phyloP scores from a whole-genome alignment of 768 basidiomycete genomes.

The Lentinus brumalis region DNA sequence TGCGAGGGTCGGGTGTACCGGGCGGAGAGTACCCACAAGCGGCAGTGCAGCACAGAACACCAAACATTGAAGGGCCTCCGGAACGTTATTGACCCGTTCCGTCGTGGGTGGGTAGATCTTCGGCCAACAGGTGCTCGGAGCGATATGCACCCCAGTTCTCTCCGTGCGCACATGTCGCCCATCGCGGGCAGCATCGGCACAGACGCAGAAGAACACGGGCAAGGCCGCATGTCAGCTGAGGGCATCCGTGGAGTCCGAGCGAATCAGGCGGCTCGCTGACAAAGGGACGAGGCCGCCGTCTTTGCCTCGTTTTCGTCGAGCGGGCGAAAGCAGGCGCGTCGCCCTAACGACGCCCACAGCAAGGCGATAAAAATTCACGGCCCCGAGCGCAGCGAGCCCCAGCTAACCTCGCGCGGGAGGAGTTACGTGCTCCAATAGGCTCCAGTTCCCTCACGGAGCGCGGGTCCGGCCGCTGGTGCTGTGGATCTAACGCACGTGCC shows the following conservation, averaged over 20 bases:
- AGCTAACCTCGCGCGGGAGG: neutral
- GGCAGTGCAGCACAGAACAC: neutral
- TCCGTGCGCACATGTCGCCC: conserved; percentile 6
- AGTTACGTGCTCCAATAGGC: too few species aligned
- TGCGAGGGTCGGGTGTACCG: neutral
- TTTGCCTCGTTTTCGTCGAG: conserved; percentile 7
- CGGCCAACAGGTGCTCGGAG: neutral
- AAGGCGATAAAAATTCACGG: neutral
- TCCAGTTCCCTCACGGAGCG: neutral
- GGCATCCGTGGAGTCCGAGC: conserved; percentile 7
- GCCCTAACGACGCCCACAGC: conserved; percentile 17
- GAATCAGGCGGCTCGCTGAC: conserved; percentile 10
- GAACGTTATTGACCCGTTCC: neutral
- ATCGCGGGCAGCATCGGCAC: neutral
- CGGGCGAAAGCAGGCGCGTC: conserved; percentile 3
- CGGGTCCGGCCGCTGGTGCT: neutral
- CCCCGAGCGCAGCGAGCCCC: neutral
- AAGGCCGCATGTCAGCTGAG: conserved; percentile 16
- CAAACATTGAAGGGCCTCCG: neutral
- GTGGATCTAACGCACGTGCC: neutral
- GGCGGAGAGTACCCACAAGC: neutral
- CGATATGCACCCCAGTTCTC: conserved; percentile 9
- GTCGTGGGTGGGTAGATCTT: neutral
- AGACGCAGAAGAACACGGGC: conserved; percentile 7
- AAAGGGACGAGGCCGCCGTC: neutral